Percentiles rank a stretch among this genome's conserved stretches.
Conservation (phyloP, 352 stramenopile species). For the Pythium folliculosum region DNA sequence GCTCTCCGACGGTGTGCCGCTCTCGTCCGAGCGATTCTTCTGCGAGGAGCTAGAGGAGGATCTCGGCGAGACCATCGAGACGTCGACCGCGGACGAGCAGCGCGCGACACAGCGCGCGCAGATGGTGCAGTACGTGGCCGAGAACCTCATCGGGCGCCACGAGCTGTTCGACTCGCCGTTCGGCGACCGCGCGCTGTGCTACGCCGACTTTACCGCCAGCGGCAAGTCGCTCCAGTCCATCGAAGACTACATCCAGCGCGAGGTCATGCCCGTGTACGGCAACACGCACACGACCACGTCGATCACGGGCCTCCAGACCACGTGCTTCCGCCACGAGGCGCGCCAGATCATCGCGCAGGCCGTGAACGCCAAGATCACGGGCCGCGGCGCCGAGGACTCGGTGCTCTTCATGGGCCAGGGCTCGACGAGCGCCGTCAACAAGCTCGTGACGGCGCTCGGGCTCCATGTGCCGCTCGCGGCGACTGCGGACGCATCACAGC, state of each 20-base stretch:
- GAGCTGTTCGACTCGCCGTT: conserved; percentile 38
- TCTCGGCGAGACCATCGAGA: conserved; percentile 41
- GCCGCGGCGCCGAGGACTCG: conserved; percentile 81
- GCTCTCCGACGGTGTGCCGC: neutral
- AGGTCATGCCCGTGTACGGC: conserved; percentile 90
- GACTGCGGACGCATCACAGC: conserved; percentile 24
- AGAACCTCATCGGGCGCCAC: conserved; percentile 31
- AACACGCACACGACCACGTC: conserved; percentile 94
- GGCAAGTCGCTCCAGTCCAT: conserved; percentile 73
- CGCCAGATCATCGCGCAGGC: conserved; percentile 89
- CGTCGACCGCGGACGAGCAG: conserved; percentile 33
- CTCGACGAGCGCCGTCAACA: conserved; percentile 76
- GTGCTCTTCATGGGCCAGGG: conserved; percentile 91
- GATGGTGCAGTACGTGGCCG: conserved; percentile 24
- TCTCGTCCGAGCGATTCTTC: conserved; percentile 59
- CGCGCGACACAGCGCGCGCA: conserved; percentile 22
- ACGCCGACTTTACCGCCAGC: conserved; percentile 90
- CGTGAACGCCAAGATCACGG: conserved; percentile 76
- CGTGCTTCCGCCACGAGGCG: conserved; percentile 91
- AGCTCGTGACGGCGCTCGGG: conserved; percentile 57
- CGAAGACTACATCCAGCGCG: conserved; percentile 81
- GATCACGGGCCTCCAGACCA: conserved; percentile 60
- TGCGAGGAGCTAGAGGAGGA: conserved; percentile 82
- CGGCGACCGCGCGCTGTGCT: conserved; percentile 61
- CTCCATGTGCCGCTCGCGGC: conserved; percentile 28